A percentile compares a stretch with the other conserved stretches of the same genome.
Conservation (phyloP, 768 basidiomycete genomes). For the Leucocoprinus sp. region DNA sequence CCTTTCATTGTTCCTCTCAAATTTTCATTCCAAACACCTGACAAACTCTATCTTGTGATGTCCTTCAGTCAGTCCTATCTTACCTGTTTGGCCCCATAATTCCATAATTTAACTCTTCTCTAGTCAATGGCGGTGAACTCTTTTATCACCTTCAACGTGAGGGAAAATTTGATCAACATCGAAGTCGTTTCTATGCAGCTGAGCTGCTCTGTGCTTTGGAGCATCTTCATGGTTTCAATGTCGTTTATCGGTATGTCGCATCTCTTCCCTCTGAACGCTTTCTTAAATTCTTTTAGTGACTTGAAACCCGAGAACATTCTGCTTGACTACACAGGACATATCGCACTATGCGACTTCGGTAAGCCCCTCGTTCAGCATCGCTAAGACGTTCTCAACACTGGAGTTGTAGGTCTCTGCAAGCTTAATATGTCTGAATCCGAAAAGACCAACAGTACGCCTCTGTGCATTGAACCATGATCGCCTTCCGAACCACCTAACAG, state of each 20-base stretch:
- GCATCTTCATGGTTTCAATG: conserved; percentile 95
- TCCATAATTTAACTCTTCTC: not conserved
- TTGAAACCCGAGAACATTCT: conserved; percentile 98
- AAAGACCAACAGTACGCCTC: conserved; percentile 82
- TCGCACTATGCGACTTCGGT: conserved; percentile 97
- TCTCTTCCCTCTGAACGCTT: not conserved
- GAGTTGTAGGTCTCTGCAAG: conserved; percentile 65
- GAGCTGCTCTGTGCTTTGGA: conserved; percentile 92
- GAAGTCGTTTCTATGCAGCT: conserved; percentile 97
- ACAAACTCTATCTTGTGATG: conserved; percentile 96
- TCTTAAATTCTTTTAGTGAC: conserved; percentile 43
- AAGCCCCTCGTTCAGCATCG: conserved; percentile 9
- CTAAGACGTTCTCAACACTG: conserved; percentile 4
- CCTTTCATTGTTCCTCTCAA: conserved; percentile 99
- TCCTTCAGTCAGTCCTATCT: conserved; percentile 63
- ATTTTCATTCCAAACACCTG: conserved; percentile 96
- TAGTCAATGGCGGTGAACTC: conserved; percentile 94
- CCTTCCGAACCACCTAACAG: conserved; percentile 26
- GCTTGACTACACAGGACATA: conserved; percentile 95
- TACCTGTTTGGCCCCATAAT: not conserved
- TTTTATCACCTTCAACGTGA: conserved; percentile 98
- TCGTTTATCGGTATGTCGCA: conserved; percentile 79
- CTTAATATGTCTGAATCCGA: conserved; percentile 97
- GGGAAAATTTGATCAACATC: conserved; percentile 89
- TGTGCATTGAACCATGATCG: not conserved